Evolutionary conservation across 129 eudicot genomes (phyloP).

Genomic region (Ambrosia artemisiifolia): DNA sequence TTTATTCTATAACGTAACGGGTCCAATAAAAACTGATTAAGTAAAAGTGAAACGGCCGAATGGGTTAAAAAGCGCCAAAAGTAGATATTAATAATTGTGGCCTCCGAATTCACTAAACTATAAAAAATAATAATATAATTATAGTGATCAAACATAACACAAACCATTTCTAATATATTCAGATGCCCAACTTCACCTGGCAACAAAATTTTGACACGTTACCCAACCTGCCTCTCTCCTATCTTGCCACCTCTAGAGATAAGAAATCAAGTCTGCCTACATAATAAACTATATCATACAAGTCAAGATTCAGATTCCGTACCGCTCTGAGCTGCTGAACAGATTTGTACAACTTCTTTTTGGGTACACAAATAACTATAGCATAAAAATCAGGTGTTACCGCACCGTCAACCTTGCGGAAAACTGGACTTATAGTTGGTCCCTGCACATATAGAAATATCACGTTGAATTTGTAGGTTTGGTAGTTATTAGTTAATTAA

Average conservation of each 20-base stretch:
- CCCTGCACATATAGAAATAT: slow-evolving; percentile 48
- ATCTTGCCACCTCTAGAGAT: no score
- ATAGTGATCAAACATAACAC: no score
- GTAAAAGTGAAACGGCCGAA: background rate
- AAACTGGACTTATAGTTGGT: slow-evolving; percentile 89
- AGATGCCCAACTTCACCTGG: no score
- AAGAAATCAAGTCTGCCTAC: background rate
- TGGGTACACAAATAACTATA: slow-evolving; percentile 90
- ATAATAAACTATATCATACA: background rate
- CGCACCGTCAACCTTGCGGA: slow-evolving; percentile 55
- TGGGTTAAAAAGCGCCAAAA: background rate
- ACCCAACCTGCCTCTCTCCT: no score
- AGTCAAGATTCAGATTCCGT: slow-evolving; percentile 20
- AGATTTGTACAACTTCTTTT: slow-evolving; percentile 69
- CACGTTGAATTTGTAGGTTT: slow-evolving; percentile 8
- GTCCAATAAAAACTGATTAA: background rate
- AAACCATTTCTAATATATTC: no score
- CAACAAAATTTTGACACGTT: no score
- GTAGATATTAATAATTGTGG: background rate
- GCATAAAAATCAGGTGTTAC: slow-evolving; percentile 67
- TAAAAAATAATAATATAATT: background rate
- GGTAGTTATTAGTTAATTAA: background rate
- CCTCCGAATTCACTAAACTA: background rate
- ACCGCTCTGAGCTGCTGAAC: slow-evolving; percentile 91
- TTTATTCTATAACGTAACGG: background rate